Evolutionary conservation across 2,329 filamentous ascomycete species (phyloP).

Genomic region (Metarhizium album): DNA sequence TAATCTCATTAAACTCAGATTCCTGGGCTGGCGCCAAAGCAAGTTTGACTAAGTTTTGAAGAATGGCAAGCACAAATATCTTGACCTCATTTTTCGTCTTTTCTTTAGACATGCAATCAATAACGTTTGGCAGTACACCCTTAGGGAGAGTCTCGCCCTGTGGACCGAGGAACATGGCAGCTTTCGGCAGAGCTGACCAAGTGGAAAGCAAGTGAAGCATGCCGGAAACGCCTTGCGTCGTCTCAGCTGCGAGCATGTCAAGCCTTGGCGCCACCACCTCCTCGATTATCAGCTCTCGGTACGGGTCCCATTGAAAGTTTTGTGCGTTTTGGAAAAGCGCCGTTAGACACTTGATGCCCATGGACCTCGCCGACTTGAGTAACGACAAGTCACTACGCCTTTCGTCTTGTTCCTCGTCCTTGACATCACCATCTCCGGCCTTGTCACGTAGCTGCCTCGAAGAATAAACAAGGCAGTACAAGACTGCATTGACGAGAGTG

Average conservation of each 20-base stretch:
- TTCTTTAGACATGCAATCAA: conserved; percentile 58
- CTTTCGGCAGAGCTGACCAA: conserved; percentile 61
- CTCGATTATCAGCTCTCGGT: conserved; percentile 58
- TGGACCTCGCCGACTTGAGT: conserved; percentile 54
- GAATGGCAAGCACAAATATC: conserved; percentile 64
- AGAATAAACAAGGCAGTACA: conserved; percentile 70
- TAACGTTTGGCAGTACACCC: conserved; percentile 58
- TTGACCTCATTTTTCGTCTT: conserved; percentile 84
- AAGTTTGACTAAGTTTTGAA: conserved; percentile 57
- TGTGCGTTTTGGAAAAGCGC: conserved; percentile 66
- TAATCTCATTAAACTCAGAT: conserved; percentile 45
- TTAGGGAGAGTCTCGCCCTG: conserved; percentile 33
- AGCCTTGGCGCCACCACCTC: conserved; percentile 71
- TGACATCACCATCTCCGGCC: conserved; percentile 21
- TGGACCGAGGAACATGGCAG: conserved; percentile 53
- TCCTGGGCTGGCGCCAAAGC: conserved; percentile 43
- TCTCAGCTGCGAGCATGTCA: conserved; percentile 70
- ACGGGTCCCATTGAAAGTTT: conserved; percentile 60
- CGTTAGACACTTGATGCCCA: conserved; percentile 73
- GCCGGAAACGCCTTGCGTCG: conserved; percentile 78
- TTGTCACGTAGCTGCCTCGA: conserved; percentile 45
- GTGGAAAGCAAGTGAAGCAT: conserved; percentile 70
- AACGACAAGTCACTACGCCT: conserved; percentile 43
- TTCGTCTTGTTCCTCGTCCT: conserved; percentile 30
- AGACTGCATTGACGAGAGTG: conserved; percentile 61